phyloP scores from a whole-genome alignment of 208 protist genomes.

The Porcisia hertigi region DNA sequence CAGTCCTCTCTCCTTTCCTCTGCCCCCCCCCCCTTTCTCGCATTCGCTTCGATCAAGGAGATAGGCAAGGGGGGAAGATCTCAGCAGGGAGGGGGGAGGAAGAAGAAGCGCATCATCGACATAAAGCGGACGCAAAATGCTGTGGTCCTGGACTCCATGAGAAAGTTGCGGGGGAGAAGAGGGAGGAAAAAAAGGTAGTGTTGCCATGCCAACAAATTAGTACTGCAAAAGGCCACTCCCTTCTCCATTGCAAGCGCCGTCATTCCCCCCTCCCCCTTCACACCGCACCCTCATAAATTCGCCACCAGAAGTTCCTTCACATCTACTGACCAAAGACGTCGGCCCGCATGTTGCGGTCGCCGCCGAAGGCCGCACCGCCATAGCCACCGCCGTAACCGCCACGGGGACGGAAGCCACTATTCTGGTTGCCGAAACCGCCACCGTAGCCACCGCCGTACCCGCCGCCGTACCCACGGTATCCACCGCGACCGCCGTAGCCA shows the following conservation, averaged over 20 bases:
- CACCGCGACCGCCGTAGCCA: constrained; percentile 25
- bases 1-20: neutral
- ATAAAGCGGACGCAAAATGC: neutral
- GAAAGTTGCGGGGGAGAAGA: neutral
- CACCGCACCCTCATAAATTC: neutral
- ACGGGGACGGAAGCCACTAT: constrained; percentile 21
- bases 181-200: neutral
- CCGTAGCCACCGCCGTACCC: constrained; percentile 19
- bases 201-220: neutral
- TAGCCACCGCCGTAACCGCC: constrained; percentile 32
- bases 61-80: neutral
- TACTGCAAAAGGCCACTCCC: neutral
- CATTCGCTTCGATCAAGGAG: neutral
- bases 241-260: neutral
- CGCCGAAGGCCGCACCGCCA: constrained; percentile 12
- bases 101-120: neutral
- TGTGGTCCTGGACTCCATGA: neutral
- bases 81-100: neutral
- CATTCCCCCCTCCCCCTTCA: too few species aligned
- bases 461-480: constrained; percentile 21
- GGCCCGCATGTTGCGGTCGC: constrained; percentile 33
- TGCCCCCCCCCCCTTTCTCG: neutral
- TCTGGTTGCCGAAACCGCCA: constrained; percentile 31
- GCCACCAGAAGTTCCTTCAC: neutral
- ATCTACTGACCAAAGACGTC: constrained; percentile 62